Evolutionary conservation across 192 early-diverging fungal species (phyloP).

Genomic region (Linderina pennispora): DNA sequence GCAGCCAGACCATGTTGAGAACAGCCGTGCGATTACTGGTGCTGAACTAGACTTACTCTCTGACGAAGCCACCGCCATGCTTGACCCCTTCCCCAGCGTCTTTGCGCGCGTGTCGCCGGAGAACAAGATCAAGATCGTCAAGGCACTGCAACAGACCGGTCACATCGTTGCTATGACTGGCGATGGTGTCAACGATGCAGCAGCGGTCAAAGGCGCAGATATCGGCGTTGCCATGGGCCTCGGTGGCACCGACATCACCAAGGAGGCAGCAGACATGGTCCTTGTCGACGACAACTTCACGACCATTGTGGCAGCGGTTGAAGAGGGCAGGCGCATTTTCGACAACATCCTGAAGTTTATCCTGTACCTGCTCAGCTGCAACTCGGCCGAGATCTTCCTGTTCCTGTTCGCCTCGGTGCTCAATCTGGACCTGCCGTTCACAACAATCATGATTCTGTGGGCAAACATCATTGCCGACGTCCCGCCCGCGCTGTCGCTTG

Average conservation of each 20-base stretch:
- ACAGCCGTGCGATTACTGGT: conserved; percentile 84
- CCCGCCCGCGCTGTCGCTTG: conserved; percentile 94
- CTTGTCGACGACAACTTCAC: conserved; percentile 99
- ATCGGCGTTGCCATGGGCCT: conserved; percentile 99
- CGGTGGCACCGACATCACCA: conserved; percentile 98
- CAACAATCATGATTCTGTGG: conserved; percentile 98
- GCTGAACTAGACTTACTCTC: conserved; percentile 91
- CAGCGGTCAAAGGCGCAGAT: conserved; percentile 95
- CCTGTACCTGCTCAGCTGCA: conserved; percentile 95
- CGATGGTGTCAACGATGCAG: conserved; percentile 99
- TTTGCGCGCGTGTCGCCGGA: conserved; percentile 95
- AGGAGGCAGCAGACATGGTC: conserved; percentile 97
- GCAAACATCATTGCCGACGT: conserved; percentile 98
- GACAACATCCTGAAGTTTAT: conserved; percentile 99
- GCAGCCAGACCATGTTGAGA: conserved; percentile 47
- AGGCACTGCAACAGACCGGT: conserved; percentile 75
- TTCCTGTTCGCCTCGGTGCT: conserved; percentile 97
- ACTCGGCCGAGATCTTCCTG: conserved; percentile 97
- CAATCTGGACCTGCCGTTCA: conserved; percentile 95
- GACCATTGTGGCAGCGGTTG: conserved; percentile 94
- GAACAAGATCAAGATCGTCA: conserved; percentile 93
- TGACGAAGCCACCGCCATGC: conserved; percentile 61
- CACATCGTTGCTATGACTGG: conserved; percentile 68
- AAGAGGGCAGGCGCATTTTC: conserved; percentile 97
- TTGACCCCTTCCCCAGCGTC: conserved; percentile 67